A percentile compares a stretch with the other conserved stretches of the same genome.
Evolutionary conservation across 2,329 filamentous ascomycete genomes (phyloP).

Genomic region (Zasmidium cellare): DNA sequence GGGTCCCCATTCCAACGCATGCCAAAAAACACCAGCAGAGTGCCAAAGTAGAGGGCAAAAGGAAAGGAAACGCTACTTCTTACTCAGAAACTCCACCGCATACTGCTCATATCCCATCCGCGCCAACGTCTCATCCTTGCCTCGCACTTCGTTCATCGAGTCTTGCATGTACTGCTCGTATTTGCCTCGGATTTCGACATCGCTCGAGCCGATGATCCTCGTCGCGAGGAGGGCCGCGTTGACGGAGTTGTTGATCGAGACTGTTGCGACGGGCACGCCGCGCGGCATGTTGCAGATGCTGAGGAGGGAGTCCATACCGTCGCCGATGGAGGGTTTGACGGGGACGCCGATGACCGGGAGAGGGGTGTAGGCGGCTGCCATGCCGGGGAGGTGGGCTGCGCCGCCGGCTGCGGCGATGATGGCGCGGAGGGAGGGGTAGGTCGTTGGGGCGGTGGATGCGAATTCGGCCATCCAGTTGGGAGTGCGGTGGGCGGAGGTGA

Average conservation of each 20-base stretch:
- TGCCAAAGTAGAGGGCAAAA: neutral
- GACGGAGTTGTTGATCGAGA: slow-evolving; percentile 48
- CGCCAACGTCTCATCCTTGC: slow-evolving; percentile 60
- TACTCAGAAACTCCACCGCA: slow-evolving; percentile 27
- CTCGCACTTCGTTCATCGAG: slow-evolving; percentile 64
- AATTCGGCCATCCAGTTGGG: slow-evolving; percentile 50
- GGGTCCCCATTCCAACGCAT: too few species aligned
- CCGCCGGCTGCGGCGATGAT: slow-evolving; percentile 53
- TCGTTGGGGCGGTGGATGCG: slow-evolving; percentile 39
- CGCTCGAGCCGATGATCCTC: slow-evolving; percentile 42
- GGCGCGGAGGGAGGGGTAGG: slow-evolving; percentile 39
- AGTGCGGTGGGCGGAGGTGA: slow-evolving; percentile 69
- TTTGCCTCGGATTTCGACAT: slow-evolving; percentile 56
- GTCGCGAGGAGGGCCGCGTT: slow-evolving; percentile 51
- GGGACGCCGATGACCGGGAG: slow-evolving; percentile 54
- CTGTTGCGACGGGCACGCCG: slow-evolving; percentile 43
- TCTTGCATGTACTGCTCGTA: slow-evolving; percentile 63
- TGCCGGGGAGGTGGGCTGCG: slow-evolving; percentile 53
- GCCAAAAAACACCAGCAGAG: too few species aligned
- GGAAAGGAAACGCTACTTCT: slow-evolving; percentile 21
- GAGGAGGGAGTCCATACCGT: slow-evolving; percentile 52
- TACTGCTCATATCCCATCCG: slow-evolving; percentile 49
- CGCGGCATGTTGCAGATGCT: slow-evolving; percentile 55
- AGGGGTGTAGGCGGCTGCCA: slow-evolving; percentile 52
- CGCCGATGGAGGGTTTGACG: slow-evolving; percentile 51